Percentiles rank a stretch among this genome's conserved stretches.
Conservation (phyloP, 805 yeast genomes). For the Saccharomycopsis oosterbeekiorum region DNA sequence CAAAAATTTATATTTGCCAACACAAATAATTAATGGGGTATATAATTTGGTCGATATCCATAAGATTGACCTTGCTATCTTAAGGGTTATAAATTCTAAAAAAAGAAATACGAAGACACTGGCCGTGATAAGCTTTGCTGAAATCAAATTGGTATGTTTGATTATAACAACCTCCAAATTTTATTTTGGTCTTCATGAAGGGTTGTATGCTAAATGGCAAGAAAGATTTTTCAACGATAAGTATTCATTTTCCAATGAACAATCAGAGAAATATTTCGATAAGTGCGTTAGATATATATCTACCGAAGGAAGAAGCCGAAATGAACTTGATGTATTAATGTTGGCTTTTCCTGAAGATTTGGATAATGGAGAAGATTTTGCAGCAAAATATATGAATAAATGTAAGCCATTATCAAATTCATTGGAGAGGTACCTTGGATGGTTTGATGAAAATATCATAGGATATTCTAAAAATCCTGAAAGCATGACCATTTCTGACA, state of each 20-base stretch:
- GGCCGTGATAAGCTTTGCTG: slow-evolving; percentile 21
- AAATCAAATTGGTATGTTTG: slow-evolving; percentile 16
- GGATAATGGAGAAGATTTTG: slow-evolving; percentile 22
- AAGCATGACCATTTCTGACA: slow-evolving; percentile 20
- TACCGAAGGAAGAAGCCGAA: slow-evolving; percentile 20
- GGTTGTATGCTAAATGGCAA: not conserved
- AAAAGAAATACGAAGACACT: not conserved
- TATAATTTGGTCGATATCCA: slow-evolving; percentile 84
- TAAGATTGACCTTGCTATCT: slow-evolving; percentile 6
- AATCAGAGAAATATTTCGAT: slow-evolving; percentile 24
- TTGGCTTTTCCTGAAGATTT: slow-evolving; percentile 13
- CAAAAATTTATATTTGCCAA: slow-evolving; percentile 59
- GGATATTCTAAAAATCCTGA: slow-evolving; percentile 25
- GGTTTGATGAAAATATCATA: slow-evolving; percentile 34
- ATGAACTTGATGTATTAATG: slow-evolving; percentile 14
- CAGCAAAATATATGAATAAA: slow-evolving; percentile 25
- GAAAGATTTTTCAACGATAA: slow-evolving; percentile 2
- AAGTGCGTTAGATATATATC: slow-evolving; percentile 19
- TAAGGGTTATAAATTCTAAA: not conserved
- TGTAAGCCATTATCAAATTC: slow-evolving; percentile 40
- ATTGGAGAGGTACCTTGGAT: slow-evolving; percentile 36
- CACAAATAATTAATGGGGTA: slow-evolving; percentile 89
- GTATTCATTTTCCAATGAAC: slow-evolving; percentile 3
- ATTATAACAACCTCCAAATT: slow-evolving; percentile 20
- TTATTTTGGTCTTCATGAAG: slow-evolving; percentile 19